Evolutionary conservation across 371 early-diverging fungal genomes (phyloP).

Genomic region (Mortierella sp.): DNA sequence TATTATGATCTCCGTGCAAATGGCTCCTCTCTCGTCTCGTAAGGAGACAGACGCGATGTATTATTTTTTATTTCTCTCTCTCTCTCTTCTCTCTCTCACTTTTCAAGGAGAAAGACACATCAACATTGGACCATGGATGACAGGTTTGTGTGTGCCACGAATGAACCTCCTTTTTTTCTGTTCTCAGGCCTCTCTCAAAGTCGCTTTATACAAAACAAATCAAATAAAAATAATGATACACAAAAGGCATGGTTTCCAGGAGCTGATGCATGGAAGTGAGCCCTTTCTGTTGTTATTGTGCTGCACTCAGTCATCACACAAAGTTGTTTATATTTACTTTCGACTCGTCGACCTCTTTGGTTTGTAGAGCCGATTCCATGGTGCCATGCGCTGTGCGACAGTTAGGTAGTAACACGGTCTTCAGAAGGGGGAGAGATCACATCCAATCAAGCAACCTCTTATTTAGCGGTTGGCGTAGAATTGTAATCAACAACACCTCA

Average conservation of each 20-base stretch:
- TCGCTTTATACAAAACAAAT: not conserved
- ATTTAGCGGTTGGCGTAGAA: not conserved
- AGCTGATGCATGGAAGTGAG: not conserved
- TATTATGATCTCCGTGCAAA: slow-evolving; percentile 10
- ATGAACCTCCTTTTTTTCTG: not conserved
- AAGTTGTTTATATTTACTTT: not conserved
- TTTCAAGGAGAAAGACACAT: slow-evolving; percentile 9
- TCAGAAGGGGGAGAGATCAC: not conserved
- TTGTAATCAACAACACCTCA: not conserved
- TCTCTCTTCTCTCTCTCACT: too few species aligned
- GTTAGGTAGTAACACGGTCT: not conserved
- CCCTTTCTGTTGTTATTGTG: not conserved
- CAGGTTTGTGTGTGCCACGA: not conserved
- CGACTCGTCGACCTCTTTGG: not conserved
- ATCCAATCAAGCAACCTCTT: not conserved
- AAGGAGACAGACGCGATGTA: slow-evolving; percentile 6
- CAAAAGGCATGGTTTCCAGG: slow-evolving; percentile 11
- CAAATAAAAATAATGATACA: not conserved
- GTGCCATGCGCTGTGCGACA: slow-evolving; percentile 4
- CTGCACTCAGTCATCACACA: slow-evolving; percentile 4
- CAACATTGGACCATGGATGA: not conserved
- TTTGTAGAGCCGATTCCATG: not conserved
- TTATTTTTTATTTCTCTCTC: not conserved
- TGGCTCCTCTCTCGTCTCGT: slow-evolving; percentile 5
- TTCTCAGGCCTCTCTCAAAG: not conserved